Conservation (phyloP, 2,329 filamentous ascomycete species). For the Colletotrichum gloeosporioides region DNA sequence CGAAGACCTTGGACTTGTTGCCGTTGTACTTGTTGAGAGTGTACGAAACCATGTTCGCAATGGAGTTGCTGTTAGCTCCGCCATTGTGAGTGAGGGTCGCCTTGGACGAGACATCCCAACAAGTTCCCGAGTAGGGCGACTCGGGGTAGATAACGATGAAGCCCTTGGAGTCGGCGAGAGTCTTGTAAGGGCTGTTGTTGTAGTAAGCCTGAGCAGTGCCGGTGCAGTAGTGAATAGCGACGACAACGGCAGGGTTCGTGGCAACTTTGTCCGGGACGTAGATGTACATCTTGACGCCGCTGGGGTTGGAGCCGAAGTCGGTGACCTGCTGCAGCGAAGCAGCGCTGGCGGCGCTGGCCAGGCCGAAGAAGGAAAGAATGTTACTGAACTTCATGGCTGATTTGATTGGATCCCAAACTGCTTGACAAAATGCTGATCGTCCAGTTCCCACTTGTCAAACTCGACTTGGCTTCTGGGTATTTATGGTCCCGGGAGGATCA, state of each 20-base stretch:
- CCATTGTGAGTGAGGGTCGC: constrained; percentile 55
- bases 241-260: constrained; percentile 50
- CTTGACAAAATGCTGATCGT: not conserved
- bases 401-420: not conserved
- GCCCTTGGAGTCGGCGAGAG: constrained; percentile 57
- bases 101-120: constrained; percentile 65
- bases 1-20: constrained; percentile 53
- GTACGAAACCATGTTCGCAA: constrained; percentile 61
- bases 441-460: not conserved
- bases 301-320: constrained; percentile 32
- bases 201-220: constrained; percentile 60
- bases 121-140: constrained; percentile 46
- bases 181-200: constrained; percentile 54
- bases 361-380: constrained; percentile 15
- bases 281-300: constrained; percentile 33
- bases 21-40: constrained; percentile 51
- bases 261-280: constrained; percentile 36
- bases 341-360: constrained; percentile 24
- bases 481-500: not conserved
- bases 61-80: constrained; percentile 54
- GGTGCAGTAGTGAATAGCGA: constrained; percentile 62
- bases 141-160: constrained; percentile 59
- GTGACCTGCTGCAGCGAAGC: constrained; percentile 31
- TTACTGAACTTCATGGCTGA: constrained; percentile 17
- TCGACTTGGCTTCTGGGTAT: not conserved